Percentiles rank a stretch among this genome's conserved stretches.
These are phyloP conservation scores for Chytriomyces hyalinus DNA, from an alignment of 192 early-diverging fungal species.

Conservation along the genomic window DNA sequence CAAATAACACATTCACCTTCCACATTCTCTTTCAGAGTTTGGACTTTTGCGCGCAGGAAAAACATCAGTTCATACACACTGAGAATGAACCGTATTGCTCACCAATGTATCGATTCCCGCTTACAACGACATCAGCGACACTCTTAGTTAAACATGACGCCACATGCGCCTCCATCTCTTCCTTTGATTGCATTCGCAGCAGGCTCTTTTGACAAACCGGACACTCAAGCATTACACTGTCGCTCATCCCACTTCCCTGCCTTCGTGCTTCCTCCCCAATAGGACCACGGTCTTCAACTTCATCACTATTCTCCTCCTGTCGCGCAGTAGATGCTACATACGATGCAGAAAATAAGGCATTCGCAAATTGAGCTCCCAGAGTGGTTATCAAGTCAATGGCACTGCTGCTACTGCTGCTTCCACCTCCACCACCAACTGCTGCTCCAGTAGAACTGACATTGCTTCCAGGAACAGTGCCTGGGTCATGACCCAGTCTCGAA, in stretches of 20 bases:
- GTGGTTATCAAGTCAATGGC: constrained; percentile 17
- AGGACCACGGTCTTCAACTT: constrained; percentile 16
- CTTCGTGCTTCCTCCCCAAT: constrained; percentile 1
- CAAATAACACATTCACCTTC: constrained; percentile 87
- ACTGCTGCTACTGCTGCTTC: not conserved
- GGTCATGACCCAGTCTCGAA: not conserved
- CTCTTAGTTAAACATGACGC: constrained; percentile 60
- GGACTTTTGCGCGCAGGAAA: constrained; percentile 25
- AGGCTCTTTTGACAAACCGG: constrained; percentile 69
- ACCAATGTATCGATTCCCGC: constrained; percentile 71
- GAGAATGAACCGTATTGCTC: constrained; percentile 30
- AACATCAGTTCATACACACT: not conserved
- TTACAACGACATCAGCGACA: constrained; percentile 44
- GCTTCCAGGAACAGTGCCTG: not conserved
- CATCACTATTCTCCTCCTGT: not conserved
- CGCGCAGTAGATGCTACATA: not conserved
- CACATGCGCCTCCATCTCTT: constrained; percentile 65
- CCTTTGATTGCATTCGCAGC: constrained; percentile 46
- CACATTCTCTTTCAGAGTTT: constrained; percentile 42
- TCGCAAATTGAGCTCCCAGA: not conserved
- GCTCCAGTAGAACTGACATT: not conserved
- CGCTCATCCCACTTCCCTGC: constrained; percentile 19
- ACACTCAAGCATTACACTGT: constrained; percentile 73
- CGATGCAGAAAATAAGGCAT: not conserved
- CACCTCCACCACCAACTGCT: not conserved